Conservation (phyloP, 805 yeast species). For the Kurtzmaniella cleridarum region DNA sequence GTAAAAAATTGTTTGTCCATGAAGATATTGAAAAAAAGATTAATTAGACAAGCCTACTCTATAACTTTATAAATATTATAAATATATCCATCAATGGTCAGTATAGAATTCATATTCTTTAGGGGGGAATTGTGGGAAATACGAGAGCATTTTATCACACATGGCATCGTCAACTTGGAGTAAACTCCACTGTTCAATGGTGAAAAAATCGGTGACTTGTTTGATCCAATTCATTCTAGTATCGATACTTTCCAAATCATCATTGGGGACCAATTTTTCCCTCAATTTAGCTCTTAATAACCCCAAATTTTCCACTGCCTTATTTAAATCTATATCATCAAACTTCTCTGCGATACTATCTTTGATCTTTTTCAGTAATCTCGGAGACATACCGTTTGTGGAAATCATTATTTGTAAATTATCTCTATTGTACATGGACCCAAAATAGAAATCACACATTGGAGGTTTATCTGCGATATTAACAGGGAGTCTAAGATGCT, state of each 20-base stretch:
- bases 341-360: constrained; percentile 50
- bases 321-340: constrained; percentile 42
- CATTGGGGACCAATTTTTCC: constrained; percentile 36
- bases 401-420: constrained; percentile 75
- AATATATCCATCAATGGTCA: not conserved
- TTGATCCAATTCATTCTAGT: constrained; percentile 70
- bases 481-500: constrained; percentile 48
- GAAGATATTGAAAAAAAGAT: constrained; percentile 44
- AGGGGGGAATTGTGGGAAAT: constrained; percentile 50
- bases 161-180: constrained; percentile 20
- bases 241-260: constrained; percentile 46
- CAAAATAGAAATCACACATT: constrained; percentile 83
- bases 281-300: constrained; percentile 48
- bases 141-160: constrained; percentile 37
- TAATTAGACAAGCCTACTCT: constrained; percentile 2
- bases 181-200: constrained; percentile 55
- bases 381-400: constrained; percentile 78
- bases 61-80: not conserved
- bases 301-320: constrained; percentile 59
- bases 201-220: constrained; percentile 53
- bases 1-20: constrained; percentile 71
- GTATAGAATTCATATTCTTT: constrained; percentile 8
- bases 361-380: constrained; percentile 52
- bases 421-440: constrained; percentile 69
- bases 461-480: constrained; percentile 83